phyloP scores from a whole-genome alignment of 2,329 filamentous ascomycete species.

The Bertia moriformis region DNA sequence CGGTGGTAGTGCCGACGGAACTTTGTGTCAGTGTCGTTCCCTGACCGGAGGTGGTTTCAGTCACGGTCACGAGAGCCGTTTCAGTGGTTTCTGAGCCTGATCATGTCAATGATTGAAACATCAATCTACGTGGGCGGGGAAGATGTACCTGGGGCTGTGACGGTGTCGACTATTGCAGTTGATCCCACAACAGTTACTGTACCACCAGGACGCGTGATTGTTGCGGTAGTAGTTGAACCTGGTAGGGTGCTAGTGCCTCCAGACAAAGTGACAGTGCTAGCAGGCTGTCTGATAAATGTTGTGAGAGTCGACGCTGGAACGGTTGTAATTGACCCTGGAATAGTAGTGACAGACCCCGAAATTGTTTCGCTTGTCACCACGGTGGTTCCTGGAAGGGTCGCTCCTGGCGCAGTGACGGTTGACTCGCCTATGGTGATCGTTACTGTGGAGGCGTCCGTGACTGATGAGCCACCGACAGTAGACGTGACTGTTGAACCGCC shows the following conservation, averaged over 20 bases:
- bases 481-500: conserved; percentile 1
- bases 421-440: not conserved
- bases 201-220: not conserved
- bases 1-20: not conserved
- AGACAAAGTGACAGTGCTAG: not conserved
- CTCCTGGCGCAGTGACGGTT: conserved; percentile 1
- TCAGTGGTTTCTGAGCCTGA: not conserved
- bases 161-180: not conserved
- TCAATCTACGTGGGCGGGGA: not conserved
- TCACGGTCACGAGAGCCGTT: not conserved
- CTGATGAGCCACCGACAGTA: conserved; percentile 1
- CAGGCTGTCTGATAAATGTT: not conserved
- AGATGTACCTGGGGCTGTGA: not conserved
- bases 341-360: not conserved
- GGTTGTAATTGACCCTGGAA: not conserved
- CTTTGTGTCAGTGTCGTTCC: not conserved
- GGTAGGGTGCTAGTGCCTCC: not conserved
- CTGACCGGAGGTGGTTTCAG: not conserved
- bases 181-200: not conserved
- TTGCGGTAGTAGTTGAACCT: not conserved
- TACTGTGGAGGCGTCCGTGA: conserved; percentile 3
- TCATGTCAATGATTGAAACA: not conserved
- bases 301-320: not conserved
- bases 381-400: conserved; percentile 2
- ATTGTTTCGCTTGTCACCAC: not conserved